Conservation (phyloP, 306 rosid genomes). For the Pyrus pyrifolia region DNA sequence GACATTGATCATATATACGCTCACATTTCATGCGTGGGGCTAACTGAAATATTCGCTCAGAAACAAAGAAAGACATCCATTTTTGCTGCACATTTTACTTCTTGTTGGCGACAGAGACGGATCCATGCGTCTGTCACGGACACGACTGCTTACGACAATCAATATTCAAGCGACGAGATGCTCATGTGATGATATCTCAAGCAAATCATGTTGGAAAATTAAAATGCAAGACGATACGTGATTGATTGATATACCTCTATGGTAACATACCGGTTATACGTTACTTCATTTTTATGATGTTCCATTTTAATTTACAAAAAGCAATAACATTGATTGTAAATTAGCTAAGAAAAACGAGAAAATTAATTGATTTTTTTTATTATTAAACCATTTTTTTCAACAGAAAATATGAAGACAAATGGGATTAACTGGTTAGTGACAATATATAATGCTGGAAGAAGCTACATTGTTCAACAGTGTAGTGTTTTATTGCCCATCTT, state of each 20-base stretch:
- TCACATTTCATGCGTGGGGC: not conserved
- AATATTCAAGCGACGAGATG: no score
- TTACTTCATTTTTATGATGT: no score
- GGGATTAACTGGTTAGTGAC: not conserved
- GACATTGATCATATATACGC: not conserved
- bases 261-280: no score
- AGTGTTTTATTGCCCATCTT: not conserved
- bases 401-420: not conserved
- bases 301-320: not conserved
- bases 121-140: not conserved
- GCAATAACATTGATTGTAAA: not conserved
- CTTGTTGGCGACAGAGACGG: not conserved
- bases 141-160: no score
- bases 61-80: not conserved
- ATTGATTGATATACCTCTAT: no score
- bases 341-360: not conserved
- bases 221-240: not conserved
- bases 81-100: not conserved
- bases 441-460: not conserved
- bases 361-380: not conserved
- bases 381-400: not conserved
- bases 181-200: accelerated
- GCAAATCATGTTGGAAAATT: no score
- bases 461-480: not conserved
- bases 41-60: not conserved